Base-by-base conservation (phyloP, 2,329 filamentous ascomycete species). In the Xylariomycetidae sp. region DNA sequence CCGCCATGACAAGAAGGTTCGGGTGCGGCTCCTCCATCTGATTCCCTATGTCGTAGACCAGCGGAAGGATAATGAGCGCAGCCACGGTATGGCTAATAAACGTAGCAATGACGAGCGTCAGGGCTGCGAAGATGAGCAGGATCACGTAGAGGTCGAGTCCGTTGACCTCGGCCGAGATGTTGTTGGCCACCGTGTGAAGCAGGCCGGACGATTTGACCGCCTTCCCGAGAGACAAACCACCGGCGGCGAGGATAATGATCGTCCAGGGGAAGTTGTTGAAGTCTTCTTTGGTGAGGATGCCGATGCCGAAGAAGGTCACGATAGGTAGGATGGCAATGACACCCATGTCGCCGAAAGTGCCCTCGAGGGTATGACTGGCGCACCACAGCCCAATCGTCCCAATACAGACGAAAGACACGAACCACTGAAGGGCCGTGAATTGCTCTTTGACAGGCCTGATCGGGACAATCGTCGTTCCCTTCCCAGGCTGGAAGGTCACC, bases 231-330 rank as follows among this genome's bases (percentile, higher is more conserved):
- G 88, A 88, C 20, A 98, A 67, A 6, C 92, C 92, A 29, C 92
- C 92, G 0, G 92, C 90, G 0, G 92, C 92, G 14, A 98, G 80
- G 52, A 98, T 96, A 61, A 98, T 95, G 61, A 98, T 98, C 14
- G 93, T 98, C 92, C 92, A 98, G 24, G 95, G 82, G 61, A 98
- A 98, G 61, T 98, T 98, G 69, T 98, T 98, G 58, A 98, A 98
- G 63, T 98, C 92, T 62, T 96, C 92, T 63, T 96, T 98, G 30
- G 89, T 96, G 19, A 98, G 70, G 46, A 96, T 90, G 9, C 92
- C 92, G 2, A 88, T 89, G 34, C 92, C 92, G 51, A 98, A 98
- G 72, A 98, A 98, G 25, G 95, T 70, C 3, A 94, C 84, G 32
- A 98, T 82, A 5, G 92, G 92, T 40, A 98, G 87, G 54, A 98